These are phyloP conservation scores for Backusella australiensis DNA, from an alignment of 192 early-diverging fungal species.

Conservation along the genomic window DNA sequence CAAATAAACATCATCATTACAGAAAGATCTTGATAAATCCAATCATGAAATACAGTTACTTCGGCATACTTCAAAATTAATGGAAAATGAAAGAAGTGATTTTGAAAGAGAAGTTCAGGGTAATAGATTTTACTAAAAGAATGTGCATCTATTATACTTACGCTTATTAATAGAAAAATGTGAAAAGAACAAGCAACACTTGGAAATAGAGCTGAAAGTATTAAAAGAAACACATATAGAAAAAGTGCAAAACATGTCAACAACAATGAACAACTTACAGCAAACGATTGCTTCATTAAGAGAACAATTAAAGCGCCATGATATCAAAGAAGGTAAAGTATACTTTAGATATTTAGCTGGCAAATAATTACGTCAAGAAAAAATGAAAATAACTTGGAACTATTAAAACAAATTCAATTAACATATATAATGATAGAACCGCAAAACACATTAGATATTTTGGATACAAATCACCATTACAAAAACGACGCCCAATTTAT, in stretches of 20 bases:
- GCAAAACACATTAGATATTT: background rate
- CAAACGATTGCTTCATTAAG: background rate
- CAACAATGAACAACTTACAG: background rate
- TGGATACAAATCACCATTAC: constrained; percentile 2
- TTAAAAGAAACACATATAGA: constrained; percentile 17
- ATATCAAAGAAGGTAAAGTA: constrained; percentile 9
- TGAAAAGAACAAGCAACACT: background rate
- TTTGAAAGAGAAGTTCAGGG: constrained; percentile 5
- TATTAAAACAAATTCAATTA: background rate
- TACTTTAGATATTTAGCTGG: background rate
- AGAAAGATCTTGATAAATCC: constrained; percentile 11
- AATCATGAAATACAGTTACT: constrained; percentile 7
- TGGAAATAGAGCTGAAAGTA: constrained; percentile 10
- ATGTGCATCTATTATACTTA: background rate
- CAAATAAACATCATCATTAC: background rate
- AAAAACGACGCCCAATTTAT: constrained; percentile 12
- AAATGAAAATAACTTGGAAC: background rate
- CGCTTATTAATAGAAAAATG: background rate
- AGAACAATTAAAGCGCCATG: background rate
- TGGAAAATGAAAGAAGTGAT: constrained; percentile 9
- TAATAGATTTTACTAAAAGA: background rate
- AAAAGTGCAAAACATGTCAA: constrained; percentile 11
- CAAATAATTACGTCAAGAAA: background rate
- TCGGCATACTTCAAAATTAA: constrained; percentile 1
- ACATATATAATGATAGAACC: background rate